Evolutionary conservation across 2,329 filamentous ascomycete species (phyloP).

Genomic region (Paraconiothyrium brasiliense): DNA sequence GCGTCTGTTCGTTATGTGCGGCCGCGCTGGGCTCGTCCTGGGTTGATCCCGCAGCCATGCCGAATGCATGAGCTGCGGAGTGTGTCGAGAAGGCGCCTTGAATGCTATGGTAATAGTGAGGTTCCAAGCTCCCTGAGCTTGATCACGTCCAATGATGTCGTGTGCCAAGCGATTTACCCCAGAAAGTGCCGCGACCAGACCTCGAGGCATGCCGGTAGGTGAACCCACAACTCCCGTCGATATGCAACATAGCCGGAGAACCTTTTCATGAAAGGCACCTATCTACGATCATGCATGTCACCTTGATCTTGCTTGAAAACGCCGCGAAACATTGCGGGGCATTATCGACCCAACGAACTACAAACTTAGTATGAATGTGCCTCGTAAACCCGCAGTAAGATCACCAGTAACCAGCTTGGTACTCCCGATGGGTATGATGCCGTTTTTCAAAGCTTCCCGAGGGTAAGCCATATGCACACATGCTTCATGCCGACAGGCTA

Average conservation of each 20-base stretch:
- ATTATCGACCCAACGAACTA: neutral
- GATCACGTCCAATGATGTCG: conserved; percentile 40
- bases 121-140: conserved; percentile 33
- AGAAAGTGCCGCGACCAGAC: neutral
- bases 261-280: neutral
- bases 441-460: no score
- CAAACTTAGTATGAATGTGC: neutral
- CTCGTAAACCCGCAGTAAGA: no score
- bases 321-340: neutral
- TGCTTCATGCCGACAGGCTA: no score
- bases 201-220: neutral
- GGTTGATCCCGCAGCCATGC: conserved; percentile 52
- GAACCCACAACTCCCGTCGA: neutral
- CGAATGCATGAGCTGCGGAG: conserved; percentile 49
- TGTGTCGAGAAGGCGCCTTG: conserved; percentile 28
- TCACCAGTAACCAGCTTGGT: no score
- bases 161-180: conserved; percentile 30
- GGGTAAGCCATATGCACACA: no score
- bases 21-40: conserved; percentile 51
- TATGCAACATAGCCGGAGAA: neutral
- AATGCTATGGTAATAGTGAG: conserved; percentile 30
- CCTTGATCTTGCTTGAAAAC: neutral
- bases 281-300: neutral
- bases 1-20: conserved; percentile 44
- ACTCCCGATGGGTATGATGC: no score